Evolutionary conservation across 2,329 filamentous ascomycete species (phyloP).

Genomic region (Eurotiales sp.): DNA sequence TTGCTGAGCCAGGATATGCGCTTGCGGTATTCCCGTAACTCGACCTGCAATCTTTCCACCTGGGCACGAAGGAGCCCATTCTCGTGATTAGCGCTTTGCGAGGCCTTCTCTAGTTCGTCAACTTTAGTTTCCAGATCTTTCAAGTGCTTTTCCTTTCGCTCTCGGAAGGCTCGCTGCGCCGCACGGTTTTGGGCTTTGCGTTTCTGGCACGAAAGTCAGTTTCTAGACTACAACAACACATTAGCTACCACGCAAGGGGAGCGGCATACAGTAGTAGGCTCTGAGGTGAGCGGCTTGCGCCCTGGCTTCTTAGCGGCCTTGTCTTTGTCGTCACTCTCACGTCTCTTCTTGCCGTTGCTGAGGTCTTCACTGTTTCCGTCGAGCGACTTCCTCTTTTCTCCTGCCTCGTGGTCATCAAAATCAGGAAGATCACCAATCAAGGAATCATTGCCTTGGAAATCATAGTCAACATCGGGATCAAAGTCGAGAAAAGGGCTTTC

Average conservation of each 20-base stretch:
- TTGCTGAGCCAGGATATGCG: slow-evolving; percentile 63
- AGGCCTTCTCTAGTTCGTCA: slow-evolving; percentile 69
- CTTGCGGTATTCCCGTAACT: slow-evolving; percentile 88
- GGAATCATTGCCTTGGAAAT: slow-evolving; percentile 57
- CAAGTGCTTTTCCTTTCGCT: slow-evolving; percentile 81
- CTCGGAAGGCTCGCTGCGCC: slow-evolving; percentile 87
- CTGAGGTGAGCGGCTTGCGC: slow-evolving; percentile 89
- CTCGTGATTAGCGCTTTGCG: slow-evolving; percentile 77
- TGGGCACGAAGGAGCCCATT: slow-evolving; percentile 81
- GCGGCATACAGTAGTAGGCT: slow-evolving; percentile 82
- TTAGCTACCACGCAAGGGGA: not conserved
- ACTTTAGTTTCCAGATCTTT: slow-evolving; percentile 55
- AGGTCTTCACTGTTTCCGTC: slow-evolving; percentile 62
- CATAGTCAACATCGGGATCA: slow-evolving; percentile 74
- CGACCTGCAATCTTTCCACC: slow-evolving; percentile 78
- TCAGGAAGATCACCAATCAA: slow-evolving; percentile 73
- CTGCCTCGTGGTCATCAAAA: slow-evolving; percentile 46
- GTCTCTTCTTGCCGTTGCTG: slow-evolving; percentile 62
- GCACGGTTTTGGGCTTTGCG: slow-evolving; percentile 90
- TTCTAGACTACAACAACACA: not conserved
- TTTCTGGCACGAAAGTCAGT: slow-evolving; percentile 35
- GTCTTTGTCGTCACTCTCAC: slow-evolving; percentile 74
- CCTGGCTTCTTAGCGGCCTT: slow-evolving; percentile 84
- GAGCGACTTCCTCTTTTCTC: slow-evolving; percentile 59
- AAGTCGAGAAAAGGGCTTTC: slow-evolving; percentile 84